Evolutionary conservation across 2,329 filamentous ascomycete species (phyloP).

Genomic region (Cryphonectria japonica): DNA sequence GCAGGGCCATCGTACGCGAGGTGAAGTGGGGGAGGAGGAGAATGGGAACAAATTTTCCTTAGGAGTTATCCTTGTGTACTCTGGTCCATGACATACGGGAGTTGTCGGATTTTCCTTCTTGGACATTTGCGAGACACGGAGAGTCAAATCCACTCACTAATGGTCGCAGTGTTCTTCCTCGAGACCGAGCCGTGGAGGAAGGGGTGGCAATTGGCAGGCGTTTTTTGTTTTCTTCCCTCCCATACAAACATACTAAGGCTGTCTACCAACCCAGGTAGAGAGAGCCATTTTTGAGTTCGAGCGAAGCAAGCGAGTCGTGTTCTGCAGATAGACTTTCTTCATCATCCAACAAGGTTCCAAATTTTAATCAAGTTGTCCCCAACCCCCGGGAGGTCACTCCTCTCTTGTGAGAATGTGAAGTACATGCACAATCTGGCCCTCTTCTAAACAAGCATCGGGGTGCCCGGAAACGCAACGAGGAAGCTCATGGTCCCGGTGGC

Average conservation of each 20-base stretch:
- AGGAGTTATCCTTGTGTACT: not conserved
- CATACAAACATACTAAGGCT: not conserved
- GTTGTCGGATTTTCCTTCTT: not conserved
- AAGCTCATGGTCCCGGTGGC: too few relatives aligned
- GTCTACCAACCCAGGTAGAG: not conserved
- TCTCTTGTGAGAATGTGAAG: too few relatives aligned
- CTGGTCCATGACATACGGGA: not conserved
- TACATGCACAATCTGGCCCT: too few relatives aligned
- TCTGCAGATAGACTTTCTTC: not conserved
- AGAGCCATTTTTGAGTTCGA: not conserved
- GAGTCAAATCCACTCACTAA: not conserved
- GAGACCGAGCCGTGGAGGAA: not conserved
- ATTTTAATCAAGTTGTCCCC: not conserved
- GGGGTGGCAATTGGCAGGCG: not conserved
- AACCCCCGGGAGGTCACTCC: too few relatives aligned
- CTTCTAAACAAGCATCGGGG: too few relatives aligned
- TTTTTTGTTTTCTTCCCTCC: not conserved
- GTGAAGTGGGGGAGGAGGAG: not conserved
- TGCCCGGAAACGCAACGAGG: too few relatives aligned
- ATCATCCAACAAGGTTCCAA: not conserved
- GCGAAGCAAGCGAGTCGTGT: slow-evolving; percentile 1
- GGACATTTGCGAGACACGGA: not conserved
- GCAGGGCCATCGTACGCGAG: not conserved
- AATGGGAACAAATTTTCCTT: not conserved
- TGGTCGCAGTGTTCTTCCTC: not conserved